Conservation (phyloP, 805 yeast genomes). For the Candida golubevii region DNA sequence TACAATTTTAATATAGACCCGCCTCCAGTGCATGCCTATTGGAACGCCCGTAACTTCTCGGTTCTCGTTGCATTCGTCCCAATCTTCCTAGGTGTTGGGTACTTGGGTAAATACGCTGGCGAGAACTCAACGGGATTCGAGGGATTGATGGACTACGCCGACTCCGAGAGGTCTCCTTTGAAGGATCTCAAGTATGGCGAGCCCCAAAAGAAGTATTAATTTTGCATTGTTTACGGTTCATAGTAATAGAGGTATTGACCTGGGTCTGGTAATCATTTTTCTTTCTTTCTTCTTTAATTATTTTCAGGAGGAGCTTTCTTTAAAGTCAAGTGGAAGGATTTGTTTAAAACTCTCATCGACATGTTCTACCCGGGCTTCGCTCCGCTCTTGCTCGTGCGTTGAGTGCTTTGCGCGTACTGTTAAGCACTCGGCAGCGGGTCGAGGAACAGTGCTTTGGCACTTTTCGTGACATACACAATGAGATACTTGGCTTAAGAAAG, state of each 20-base stretch:
- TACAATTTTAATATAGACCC: conserved; percentile 39
- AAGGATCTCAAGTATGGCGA: conserved; percentile 36
- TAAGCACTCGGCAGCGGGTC: too few species aligned
- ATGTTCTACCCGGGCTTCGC: too few species aligned
- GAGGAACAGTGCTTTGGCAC: too few species aligned
- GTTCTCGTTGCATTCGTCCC: conserved; percentile 38
- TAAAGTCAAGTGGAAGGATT: too few species aligned
- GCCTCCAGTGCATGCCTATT: conserved; percentile 43
- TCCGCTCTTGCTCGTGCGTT: too few species aligned
- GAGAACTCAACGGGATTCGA: conserved; percentile 27
- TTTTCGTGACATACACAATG: too few species aligned
- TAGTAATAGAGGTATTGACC: conserved; percentile 1
- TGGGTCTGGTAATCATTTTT: too few species aligned
- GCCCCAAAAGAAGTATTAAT: conserved; percentile 25
- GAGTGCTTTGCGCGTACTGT: too few species aligned
- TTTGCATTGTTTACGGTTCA: conserved; percentile 7
- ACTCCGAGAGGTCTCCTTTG: conserved; percentile 36
- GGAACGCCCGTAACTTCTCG: conserved; percentile 37
- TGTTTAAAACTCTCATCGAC: too few species aligned
- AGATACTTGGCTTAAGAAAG: too few species aligned
- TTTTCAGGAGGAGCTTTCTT: too few species aligned
- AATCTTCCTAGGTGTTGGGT: conserved; percentile 31
- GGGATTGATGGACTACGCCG: conserved; percentile 32
- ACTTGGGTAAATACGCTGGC: conserved; percentile 30
- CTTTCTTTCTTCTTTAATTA: too few species aligned